A percentile compares a stretch with the other conserved stretches of the same genome.
Evolutionary conservation across 2,329 filamentous ascomycete genomes (phyloP).

Genomic region (Parafenestella ontariensis): DNA sequence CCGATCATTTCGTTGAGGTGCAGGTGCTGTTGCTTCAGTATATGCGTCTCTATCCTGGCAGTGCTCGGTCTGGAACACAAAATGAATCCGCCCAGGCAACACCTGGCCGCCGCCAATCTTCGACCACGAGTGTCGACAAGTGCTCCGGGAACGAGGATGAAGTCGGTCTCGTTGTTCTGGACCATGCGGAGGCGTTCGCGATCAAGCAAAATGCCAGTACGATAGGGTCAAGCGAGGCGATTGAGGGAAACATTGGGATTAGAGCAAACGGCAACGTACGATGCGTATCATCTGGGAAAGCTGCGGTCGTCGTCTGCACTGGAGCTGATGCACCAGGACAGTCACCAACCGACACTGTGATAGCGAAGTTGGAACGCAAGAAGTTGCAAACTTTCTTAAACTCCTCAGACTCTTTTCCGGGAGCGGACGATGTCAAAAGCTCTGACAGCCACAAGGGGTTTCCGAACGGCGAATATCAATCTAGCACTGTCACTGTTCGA

Average conservation of each 20-base stretch:
- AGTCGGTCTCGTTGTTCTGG: conserved; percentile 54
- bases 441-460: background rate
- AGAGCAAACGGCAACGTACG: conserved; percentile 44
- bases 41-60: conserved; percentile 50
- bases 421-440: conserved; percentile 20
- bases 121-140: conserved; percentile 27
- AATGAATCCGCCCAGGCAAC: conserved; percentile 29
- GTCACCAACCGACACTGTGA: conserved; percentile 25
- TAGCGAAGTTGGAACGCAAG: conserved; percentile 52
- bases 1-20: conserved; percentile 62
- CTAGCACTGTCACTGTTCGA: conserved; percentile 38
- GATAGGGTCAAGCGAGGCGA: conserved; percentile 50
- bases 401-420: conserved; percentile 9
- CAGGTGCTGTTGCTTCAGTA: conserved; percentile 60
- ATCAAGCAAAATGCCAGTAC: conserved; percentile 55
- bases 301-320: conserved; percentile 36
- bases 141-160: conserved; percentile 45
- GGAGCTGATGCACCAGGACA: conserved; percentile 19
- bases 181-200: conserved; percentile 56
- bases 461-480: conserved; percentile 3
- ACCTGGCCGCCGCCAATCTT: conserved; percentile 35
- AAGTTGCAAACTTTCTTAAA: conserved; percentile 51
- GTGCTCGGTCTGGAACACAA: conserved; percentile 20
- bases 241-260: conserved; percentile 34
- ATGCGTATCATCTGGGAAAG: conserved; percentile 45